phyloP scores from a whole-genome alignment of 306 rosid species.

The Echinosophora koreensis region DNA sequence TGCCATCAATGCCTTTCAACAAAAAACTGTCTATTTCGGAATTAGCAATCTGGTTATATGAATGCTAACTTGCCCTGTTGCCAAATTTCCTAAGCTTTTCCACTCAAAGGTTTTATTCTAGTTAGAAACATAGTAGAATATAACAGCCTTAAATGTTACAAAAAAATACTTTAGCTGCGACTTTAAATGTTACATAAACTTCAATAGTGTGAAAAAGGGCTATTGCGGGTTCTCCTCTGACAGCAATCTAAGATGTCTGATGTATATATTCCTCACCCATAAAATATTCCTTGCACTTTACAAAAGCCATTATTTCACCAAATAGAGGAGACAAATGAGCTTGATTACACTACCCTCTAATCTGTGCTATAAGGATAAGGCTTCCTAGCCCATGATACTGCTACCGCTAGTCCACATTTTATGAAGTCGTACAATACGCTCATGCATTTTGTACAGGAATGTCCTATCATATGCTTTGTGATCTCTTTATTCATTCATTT shows the following conservation, averaged over 20 bases:
- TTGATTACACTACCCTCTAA: not conserved
- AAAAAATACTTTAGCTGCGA: not conserved
- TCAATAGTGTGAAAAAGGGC: not conserved
- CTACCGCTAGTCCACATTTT: not conserved
- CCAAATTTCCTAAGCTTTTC: constrained; percentile 5
- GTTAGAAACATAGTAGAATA: not conserved
- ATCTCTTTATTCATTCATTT: not conserved
- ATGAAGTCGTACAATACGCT: not conserved
- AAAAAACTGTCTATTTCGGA: constrained; percentile 64
- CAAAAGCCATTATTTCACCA: not conserved
- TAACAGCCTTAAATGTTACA: not conserved
- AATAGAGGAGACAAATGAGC: not conserved
- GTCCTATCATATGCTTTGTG: not conserved
- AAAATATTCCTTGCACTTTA: not conserved
- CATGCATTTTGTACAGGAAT: not conserved
- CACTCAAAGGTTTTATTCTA: not conserved
- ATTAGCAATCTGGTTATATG: constrained; percentile 56
- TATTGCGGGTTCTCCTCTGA: not conserved
- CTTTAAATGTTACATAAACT: not conserved
- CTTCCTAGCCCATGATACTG: not conserved
- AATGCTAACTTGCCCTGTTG: constrained; percentile 22
- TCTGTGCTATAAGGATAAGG: too few species aligned
- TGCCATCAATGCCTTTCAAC: constrained; percentile 65
- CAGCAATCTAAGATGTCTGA: not conserved
- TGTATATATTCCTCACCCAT: not conserved